A percentile compares a stretch with the other conserved stretches of the same genome.
phyloP scores from a whole-genome alignment of 768 basidiomycete species.

The Rhodotorula taiwanensis region DNA sequence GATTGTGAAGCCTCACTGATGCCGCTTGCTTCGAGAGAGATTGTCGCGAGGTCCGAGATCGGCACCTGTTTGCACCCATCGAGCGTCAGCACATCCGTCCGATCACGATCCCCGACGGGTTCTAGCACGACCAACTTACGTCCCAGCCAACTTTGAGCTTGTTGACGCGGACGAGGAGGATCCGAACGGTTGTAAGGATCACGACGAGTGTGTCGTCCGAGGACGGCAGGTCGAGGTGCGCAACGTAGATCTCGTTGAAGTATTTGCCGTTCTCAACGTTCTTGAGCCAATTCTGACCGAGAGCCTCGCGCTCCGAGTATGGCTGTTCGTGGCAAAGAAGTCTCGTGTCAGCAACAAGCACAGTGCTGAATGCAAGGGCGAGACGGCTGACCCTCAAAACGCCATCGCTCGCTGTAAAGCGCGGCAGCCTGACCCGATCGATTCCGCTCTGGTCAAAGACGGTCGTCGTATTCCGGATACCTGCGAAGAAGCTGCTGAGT shows the following conservation, averaged over 20 bases:
- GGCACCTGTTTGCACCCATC: constrained; percentile 44
- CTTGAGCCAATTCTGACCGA: constrained; percentile 95
- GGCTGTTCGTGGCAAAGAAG: constrained; percentile 57
- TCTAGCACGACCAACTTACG: constrained; percentile 44
- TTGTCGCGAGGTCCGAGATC: constrained; percentile 74
- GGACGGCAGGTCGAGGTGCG: constrained; percentile 52
- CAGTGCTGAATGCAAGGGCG: too few relatives aligned
- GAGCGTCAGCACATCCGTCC: neutral
- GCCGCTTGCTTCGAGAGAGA: constrained; percentile 82
- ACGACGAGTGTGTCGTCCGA: constrained; percentile 42
- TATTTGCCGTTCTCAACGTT: constrained; percentile 85
- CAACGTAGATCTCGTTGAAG: constrained; percentile 76
- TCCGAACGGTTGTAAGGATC: constrained; percentile 63
- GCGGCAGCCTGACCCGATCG: constrained; percentile 79
- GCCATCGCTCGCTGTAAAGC: constrained; percentile 77
- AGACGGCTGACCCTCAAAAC: constrained; percentile 60
- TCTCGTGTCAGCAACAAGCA: too few relatives aligned
- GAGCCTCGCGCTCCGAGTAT: constrained; percentile 78
- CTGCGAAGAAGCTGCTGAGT: constrained; percentile 45
- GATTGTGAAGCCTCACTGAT: constrained; percentile 47
- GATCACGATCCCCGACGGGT: too few relatives aligned
- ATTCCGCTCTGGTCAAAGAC: constrained; percentile 89
- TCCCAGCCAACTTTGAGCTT: constrained; percentile 86
- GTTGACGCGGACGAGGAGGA: constrained; percentile 77
- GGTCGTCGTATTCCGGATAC: constrained; percentile 95